Percentiles rank a stretch among this genome's conserved stretches.
phyloP scores from a whole-genome alignment of 2,329 filamentous ascomycete species.

The Diaporthe aspalathi region DNA sequence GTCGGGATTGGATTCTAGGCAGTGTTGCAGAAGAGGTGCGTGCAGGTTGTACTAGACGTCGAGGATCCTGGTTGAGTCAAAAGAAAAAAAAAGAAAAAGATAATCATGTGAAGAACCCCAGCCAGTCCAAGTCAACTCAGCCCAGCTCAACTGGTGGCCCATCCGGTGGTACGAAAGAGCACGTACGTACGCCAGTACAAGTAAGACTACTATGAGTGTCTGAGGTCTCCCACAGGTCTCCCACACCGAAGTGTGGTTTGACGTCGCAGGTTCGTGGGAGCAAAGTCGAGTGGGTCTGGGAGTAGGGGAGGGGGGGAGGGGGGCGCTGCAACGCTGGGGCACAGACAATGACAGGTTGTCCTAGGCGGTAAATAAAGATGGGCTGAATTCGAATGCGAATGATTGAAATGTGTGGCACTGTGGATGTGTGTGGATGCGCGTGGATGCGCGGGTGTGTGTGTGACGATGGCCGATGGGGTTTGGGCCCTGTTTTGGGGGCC shows the following conservation, averaged over 20 bases:
- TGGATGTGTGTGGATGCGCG: too few relatives aligned
- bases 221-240: conserved; percentile 28
- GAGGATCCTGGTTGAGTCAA: conserved; percentile 15
- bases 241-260: conserved; percentile 15
- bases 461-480: conserved; percentile 19
- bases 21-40: not conserved
- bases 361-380: conserved; percentile 5
- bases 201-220: too few relatives aligned
- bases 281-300: not conserved
- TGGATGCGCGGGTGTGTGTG: too few relatives aligned
- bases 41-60: not conserved
- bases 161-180: not conserved
- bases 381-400: not conserved
- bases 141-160: conserved; percentile 24
- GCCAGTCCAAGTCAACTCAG: not conserved
- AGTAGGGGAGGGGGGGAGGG: too few relatives aligned
- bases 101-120: too few relatives aligned
- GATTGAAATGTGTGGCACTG: too few relatives aligned
- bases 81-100: not conserved
- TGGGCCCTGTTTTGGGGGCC: conserved; percentile 16
- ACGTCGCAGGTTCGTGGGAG: conserved; percentile 13
- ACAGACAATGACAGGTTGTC: not conserved
- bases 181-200: too few relatives aligned
- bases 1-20: not conserved
- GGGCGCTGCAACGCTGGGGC: not conserved